Conservation (phyloP, 2,329 filamentous ascomycete species). For the Ascochyta viciae-villosae region DNA sequence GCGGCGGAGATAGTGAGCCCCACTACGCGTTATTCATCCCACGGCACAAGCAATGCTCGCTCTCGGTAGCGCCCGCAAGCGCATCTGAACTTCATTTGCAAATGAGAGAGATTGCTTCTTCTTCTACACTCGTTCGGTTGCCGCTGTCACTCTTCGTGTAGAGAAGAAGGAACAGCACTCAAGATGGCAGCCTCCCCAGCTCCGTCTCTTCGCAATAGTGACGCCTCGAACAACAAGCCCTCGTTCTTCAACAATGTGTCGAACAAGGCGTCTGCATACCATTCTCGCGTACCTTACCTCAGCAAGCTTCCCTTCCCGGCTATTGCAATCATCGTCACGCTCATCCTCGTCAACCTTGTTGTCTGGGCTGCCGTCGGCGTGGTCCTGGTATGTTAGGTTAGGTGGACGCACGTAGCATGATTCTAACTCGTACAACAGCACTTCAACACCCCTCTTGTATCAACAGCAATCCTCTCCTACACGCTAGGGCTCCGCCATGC, state of each 20-base stretch:
- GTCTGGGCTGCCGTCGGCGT: conserved; percentile 66
- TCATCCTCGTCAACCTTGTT: conserved; percentile 62
- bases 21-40: conserved; percentile 26
- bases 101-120: not conserved
- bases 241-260: conserved; percentile 34
- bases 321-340: conserved; percentile 62
- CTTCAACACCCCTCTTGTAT: conserved; percentile 66
- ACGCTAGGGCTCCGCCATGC: conserved; percentile 90
- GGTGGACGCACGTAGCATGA: not conserved
- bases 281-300: conserved; percentile 62
- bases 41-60: conserved; percentile 13
- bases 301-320: conserved; percentile 63
- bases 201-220: not conserved
- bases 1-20: conserved; percentile 21
- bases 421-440: conserved; percentile 27
- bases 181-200: not conserved
- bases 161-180: no score
- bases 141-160: not conserved
- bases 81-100: not conserved
- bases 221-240: conserved; percentile 5
- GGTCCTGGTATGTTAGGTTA: conserved; percentile 56
- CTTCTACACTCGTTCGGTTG: not conserved
- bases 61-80: conserved; percentile 7
- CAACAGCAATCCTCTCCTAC: conserved; percentile 84
- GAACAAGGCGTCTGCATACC: conserved; percentile 54